phyloP scores from a whole-genome alignment of 441 rosid genomes.

The Populus trichocarpa region DNA sequence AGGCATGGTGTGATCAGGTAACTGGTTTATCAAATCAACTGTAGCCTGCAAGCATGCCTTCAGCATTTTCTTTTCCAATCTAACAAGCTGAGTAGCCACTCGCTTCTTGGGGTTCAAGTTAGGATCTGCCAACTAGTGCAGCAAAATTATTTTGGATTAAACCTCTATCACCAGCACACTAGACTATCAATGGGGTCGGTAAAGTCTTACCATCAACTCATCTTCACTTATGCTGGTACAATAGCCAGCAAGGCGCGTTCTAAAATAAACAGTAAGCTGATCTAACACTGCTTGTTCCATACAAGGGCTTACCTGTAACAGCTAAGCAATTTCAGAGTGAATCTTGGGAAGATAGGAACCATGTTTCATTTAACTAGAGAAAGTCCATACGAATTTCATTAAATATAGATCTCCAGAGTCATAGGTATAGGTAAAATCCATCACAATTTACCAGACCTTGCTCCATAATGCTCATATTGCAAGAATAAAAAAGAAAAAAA shows the following conservation, averaged over 20 bases:
- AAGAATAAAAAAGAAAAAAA: not conserved
- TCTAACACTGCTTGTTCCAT: constrained; percentile 88
- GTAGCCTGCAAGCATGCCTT: constrained; percentile 69
- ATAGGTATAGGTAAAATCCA: not conserved
- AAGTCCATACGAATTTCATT: not conserved
- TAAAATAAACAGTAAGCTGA: constrained; percentile 84
- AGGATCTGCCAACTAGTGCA: constrained; percentile 65
- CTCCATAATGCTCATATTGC: not conserved
- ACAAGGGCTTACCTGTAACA: constrained; percentile 79
- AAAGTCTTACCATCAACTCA: constrained; percentile 56
- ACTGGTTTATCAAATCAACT: constrained; percentile 50
- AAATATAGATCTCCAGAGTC: not conserved
- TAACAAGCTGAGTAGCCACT: constrained; percentile 88
- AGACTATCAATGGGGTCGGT: not conserved
- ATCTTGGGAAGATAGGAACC: constrained; percentile 12
- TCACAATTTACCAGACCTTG: not conserved
- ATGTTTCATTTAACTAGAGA: constrained; percentile 1
- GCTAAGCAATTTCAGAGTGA: constrained; percentile 20
- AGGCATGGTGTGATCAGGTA: constrained; percentile 73
- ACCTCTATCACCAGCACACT: constrained; percentile 8
- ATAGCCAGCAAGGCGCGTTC: constrained; percentile 64
- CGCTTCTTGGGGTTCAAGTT: constrained; percentile 69
- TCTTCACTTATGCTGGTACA: constrained; percentile 78
- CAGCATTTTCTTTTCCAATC: constrained; percentile 85
- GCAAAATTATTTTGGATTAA: constrained; percentile 2